Conservation (phyloP, 2,329 filamentous ascomycete genomes). For the Penicillium nordicum region DNA sequence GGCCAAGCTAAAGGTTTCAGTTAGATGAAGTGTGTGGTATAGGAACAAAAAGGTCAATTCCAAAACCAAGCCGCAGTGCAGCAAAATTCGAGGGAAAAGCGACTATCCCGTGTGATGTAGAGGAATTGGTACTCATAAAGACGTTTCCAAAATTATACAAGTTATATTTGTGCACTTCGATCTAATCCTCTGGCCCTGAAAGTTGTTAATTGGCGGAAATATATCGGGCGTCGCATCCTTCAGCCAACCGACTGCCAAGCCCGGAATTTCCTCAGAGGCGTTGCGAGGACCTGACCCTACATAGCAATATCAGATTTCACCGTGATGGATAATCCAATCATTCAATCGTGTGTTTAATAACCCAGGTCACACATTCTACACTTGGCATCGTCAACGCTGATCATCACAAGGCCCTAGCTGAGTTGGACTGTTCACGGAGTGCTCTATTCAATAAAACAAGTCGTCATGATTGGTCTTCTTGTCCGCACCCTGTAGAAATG, state of each 20-base stretch:
- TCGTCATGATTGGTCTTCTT: neutral
- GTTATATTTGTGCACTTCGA: neutral
- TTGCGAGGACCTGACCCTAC: neutral
- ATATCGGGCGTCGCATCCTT: neutral
- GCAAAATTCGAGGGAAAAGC: neutral
- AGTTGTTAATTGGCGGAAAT: neutral
- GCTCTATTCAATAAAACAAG: no score
- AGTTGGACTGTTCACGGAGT: neutral
- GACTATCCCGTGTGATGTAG: neutral
- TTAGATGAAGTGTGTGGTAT: neutral
- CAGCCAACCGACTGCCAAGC: neutral
- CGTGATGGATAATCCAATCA: neutral
- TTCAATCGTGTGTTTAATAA: neutral
- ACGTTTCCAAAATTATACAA: neutral
- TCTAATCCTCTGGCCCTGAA: neutral
- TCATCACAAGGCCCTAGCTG: neutral
- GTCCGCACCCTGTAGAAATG: neutral
- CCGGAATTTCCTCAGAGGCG: neutral
- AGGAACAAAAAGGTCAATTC: neutral
- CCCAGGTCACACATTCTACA: neutral
- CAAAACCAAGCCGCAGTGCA: neutral
- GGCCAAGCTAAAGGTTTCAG: conserved; percentile 6
- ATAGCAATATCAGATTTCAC: neutral
- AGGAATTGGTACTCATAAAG: neutral
- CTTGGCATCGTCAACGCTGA: neutral